Conservation (phyloP, 495 filamentous ascomycete species). For the Penicillium argentinense region DNA sequence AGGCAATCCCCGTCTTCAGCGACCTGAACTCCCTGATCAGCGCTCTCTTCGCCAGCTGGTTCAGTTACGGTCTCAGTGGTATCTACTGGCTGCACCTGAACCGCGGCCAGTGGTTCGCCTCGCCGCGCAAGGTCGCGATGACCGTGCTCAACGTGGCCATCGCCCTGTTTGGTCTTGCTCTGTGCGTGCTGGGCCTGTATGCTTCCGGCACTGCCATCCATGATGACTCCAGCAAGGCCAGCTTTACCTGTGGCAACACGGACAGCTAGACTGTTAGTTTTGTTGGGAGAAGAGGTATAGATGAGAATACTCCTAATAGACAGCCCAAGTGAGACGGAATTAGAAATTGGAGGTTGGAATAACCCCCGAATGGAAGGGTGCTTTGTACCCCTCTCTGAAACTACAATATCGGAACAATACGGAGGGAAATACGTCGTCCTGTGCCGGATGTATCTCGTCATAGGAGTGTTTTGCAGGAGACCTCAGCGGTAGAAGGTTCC, state of each 20-base stretch:
- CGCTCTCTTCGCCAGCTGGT: constrained; percentile 41
- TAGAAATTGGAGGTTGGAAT: too few species aligned
- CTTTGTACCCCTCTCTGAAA: too few species aligned
- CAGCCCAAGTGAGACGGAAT: too few species aligned
- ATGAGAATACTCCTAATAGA: too few species aligned
- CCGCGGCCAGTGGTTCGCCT: constrained; percentile 28
- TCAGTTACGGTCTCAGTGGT: constrained; percentile 42
- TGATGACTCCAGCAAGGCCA: constrained; percentile 27
- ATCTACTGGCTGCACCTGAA: constrained; percentile 47
- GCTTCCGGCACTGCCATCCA: constrained; percentile 43
- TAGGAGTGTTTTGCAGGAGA: too few species aligned
- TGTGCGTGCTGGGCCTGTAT: constrained; percentile 40
- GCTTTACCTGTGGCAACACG: constrained; percentile 35
- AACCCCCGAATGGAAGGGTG: too few species aligned
- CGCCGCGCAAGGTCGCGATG: constrained; percentile 31
- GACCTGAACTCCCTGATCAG: constrained; percentile 54
- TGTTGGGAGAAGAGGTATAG: too few species aligned
- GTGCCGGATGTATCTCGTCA: too few species aligned
- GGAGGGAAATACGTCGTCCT: too few species aligned
- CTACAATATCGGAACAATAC: too few species aligned
- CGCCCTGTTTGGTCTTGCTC: constrained; percentile 21
- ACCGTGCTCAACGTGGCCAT: constrained; percentile 29
- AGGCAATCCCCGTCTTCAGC: constrained; percentile 68
- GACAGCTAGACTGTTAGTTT: too few species aligned
- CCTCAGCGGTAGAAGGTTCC: too few species aligned